A percentile compares a stretch with the other conserved stretches of the same genome.
These are phyloP conservation scores for Solanum dulcamara DNA, from an alignment of 257 asterid species.

Conservation along the genomic window DNA sequence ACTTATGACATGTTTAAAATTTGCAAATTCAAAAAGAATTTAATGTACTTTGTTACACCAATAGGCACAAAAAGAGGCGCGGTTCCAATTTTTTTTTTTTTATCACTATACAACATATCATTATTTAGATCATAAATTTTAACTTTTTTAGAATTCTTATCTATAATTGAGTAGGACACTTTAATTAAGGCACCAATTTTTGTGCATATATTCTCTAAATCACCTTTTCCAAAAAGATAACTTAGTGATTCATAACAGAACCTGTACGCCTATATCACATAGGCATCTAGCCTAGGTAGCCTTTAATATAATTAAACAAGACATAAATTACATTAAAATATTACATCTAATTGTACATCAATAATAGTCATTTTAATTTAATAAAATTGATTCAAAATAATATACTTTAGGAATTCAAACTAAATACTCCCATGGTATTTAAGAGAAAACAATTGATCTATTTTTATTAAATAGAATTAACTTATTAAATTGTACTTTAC, in stretches of 20 bases:
- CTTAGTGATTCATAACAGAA: conserved; percentile 15
- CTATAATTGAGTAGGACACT: conserved; percentile 15
- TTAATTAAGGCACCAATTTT: conserved; percentile 15
- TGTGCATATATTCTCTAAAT: conserved; percentile 48
- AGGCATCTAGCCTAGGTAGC: conserved; percentile 30
- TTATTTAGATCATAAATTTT: too few relatives aligned
- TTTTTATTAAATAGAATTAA: neutral
- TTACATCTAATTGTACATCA: too few relatives aligned
- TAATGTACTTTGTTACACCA: too few relatives aligned
- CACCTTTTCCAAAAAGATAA: conserved; percentile 15
- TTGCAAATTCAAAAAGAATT: too few relatives aligned
- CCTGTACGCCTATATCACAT: conserved; percentile 17
- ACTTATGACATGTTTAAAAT: too few relatives aligned
- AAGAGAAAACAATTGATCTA: neutral
- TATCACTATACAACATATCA: too few relatives aligned
- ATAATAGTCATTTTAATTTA: too few relatives aligned
- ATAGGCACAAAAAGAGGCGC: too few relatives aligned
- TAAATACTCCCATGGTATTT: neutral
- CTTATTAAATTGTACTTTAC: neutral
- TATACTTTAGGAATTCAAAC: too few relatives aligned
- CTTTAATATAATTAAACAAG: conserved; percentile 1
- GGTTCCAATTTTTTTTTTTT: too few relatives aligned
- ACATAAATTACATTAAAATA: neutral
- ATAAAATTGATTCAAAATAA: too few relatives aligned
- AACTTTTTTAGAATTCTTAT: conserved; percentile 3